phyloP scores from a whole-genome alignment of 1,284 basidiomycete genomes.

The Baeospora myosura region DNA sequence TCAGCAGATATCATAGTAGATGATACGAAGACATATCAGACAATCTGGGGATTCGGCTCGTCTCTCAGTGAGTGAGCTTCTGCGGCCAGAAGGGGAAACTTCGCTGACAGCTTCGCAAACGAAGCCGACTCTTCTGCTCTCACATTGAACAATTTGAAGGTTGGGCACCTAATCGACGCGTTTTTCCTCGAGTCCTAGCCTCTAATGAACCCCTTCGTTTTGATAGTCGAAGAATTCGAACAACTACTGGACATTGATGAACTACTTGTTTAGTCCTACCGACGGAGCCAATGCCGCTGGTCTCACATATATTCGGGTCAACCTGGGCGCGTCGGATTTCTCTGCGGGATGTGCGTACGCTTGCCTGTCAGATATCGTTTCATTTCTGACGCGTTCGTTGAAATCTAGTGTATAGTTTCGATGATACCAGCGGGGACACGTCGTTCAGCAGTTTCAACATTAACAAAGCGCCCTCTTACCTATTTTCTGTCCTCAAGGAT shows the following conservation, averaged over 20 bases:
- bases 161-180: slow-evolving; percentile 14
- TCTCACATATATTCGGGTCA: slow-evolving; percentile 41
- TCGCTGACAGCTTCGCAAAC: background rate
- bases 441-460: slow-evolving; percentile 41
- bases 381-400: background rate
- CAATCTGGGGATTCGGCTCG: slow-evolving; percentile 44
- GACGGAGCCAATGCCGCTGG: slow-evolving; percentile 45
- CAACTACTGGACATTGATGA: slow-evolving; percentile 40
- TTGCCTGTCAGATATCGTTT: background rate
- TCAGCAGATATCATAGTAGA: slow-evolving; percentile 42
- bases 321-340: slow-evolving; percentile 50
- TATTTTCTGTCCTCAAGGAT: slow-evolving; percentile 44
- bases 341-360: slow-evolving; percentile 24
- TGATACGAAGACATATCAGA: slow-evolving; percentile 35
- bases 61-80: slow-evolving; percentile 34
- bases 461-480: slow-evolving; percentile 38
- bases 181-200: background rate
- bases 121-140: slow-evolving; percentile 47
- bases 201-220: background rate
- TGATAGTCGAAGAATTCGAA: slow-evolving; percentile 29
- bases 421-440: slow-evolving; percentile 40
- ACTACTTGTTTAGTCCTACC: slow-evolving; percentile 36
- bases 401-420: slow-evolving; percentile 38
- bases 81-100: background rate
- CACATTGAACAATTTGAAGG: slow-evolving; percentile 44